These are phyloP conservation scores for Debaryomyces psychrophilus DNA, from an alignment of 1,139 yeast species.

Conservation along the genomic window DNA sequence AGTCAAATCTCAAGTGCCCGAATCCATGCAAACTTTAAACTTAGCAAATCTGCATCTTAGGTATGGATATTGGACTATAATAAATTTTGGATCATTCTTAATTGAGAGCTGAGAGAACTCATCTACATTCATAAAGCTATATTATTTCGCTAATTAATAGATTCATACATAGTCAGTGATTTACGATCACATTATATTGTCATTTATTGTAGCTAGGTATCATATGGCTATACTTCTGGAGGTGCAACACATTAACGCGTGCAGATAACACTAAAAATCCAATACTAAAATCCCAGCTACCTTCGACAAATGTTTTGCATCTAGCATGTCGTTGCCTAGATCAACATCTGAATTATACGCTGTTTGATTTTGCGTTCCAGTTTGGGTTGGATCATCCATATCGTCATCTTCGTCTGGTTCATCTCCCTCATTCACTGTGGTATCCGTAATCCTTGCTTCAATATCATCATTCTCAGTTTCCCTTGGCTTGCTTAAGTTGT, in stretches of 20 bases:
- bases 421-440: slow-evolving; percentile 18
- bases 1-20: slow-evolving; percentile 30
- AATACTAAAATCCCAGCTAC: slow-evolving; percentile 59
- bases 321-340: slow-evolving; percentile 40
- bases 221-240: no score
- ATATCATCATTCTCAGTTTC: slow-evolving; percentile 20
- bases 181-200: neutral
- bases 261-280: slow-evolving; percentile 46
- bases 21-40: slow-evolving; percentile 20
- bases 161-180: neutral
- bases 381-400: slow-evolving; percentile 19
- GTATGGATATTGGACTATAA: slow-evolving; percentile 39
- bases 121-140: neutral
- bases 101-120: neutral
- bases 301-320: slow-evolving; percentile 54
- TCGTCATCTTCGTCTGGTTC: slow-evolving; percentile 19
- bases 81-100: slow-evolving; percentile 23
- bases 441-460: slow-evolving; percentile 23
- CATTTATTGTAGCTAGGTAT: neutral
- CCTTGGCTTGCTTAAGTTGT: slow-evolving; percentile 22
- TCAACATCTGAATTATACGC: slow-evolving; percentile 19
- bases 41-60: slow-evolving; percentile 26
- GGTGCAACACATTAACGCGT: no score
- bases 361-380: slow-evolving; percentile 25
- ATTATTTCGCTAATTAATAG: neutral